Evolutionary conservation across 768 basidiomycete genomes (phyloP).

Genomic region (Mycena pura): DNA sequence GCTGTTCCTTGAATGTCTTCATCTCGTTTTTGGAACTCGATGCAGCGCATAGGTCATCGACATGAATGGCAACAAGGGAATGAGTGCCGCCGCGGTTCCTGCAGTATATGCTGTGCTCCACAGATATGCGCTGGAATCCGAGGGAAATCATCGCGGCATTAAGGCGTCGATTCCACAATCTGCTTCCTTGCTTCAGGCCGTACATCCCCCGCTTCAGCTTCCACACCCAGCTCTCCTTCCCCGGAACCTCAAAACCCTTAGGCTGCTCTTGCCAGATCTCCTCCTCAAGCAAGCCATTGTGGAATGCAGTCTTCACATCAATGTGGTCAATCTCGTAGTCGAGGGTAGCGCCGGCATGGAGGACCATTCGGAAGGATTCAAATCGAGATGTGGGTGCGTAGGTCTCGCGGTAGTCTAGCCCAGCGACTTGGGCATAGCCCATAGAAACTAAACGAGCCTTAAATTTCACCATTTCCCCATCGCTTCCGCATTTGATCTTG

Average conservation of each 20-base stretch:
- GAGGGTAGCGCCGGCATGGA: neutral
- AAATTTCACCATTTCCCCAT: neutral
- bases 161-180: neutral
- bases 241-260: neutral
- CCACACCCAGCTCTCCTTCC: slow-evolving; percentile 4
- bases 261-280: too few species aligned
- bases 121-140: slow-evolving; percentile 18
- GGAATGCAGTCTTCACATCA: slow-evolving; percentile 1
- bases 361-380: neutral
- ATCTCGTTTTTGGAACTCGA: too few species aligned
- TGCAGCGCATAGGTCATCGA: too few species aligned
- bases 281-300: slow-evolving; percentile 2
- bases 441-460: neutral
- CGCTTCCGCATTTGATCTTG: neutral
- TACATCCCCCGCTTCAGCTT: slow-evolving; percentile 9
- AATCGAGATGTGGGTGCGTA: neutral
- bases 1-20: too few species aligned
- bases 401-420: neutral
- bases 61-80: too few species aligned
- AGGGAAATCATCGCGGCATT: neutral
- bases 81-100: too few species aligned
- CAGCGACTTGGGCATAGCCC: neutral
- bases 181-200: slow-evolving; percentile 3
- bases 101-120: too few species aligned
- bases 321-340: slow-evolving; percentile 3